Evolutionary conservation across 164 flowering plant species (phyloP).

Genomic region (Vitis riparia): DNA sequence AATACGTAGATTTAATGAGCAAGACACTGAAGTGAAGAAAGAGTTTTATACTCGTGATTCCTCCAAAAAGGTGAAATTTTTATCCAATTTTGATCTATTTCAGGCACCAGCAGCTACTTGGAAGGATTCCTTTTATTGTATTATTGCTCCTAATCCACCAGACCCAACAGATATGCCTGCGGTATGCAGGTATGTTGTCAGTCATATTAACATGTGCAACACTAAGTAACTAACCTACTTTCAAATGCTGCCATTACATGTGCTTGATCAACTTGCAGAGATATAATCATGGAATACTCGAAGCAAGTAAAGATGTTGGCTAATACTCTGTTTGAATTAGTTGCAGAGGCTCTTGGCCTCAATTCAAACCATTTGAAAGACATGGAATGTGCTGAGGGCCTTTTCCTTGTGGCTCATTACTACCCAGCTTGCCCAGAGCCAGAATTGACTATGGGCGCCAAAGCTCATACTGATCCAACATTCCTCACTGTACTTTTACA

Average conservation of each 20-base stretch:
- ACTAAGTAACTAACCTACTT: too few species aligned
- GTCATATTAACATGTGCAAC: too few species aligned
- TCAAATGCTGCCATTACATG: too few species aligned
- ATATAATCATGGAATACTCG: constrained; percentile 12
- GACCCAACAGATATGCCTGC: constrained; percentile 22
- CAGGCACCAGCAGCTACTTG: constrained; percentile 26
- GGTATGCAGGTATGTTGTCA: constrained; percentile 22
- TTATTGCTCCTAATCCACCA: constrained; percentile 26
- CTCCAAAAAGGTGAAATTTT: constrained; percentile 12
- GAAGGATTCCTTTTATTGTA: constrained; percentile 35
- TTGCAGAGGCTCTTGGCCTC: constrained; percentile 31
- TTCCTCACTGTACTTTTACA: constrained; percentile 35
- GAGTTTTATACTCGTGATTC: constrained; percentile 29
- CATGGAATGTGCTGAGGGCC: constrained; percentile 23
- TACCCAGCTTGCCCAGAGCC: constrained; percentile 36
- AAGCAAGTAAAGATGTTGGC: constrained; percentile 18
- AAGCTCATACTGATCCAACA: constrained; percentile 17
- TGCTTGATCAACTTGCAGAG: constrained; percentile 7
- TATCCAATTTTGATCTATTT: constrained; percentile 29
- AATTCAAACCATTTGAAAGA: constrained; percentile 12
- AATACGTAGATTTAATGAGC: constrained; percentile 31
- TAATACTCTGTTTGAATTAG: constrained; percentile 12
- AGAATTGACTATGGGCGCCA: constrained; percentile 24
- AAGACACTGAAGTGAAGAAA: constrained; percentile 31
- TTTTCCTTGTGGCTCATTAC: constrained; percentile 13